A percentile compares a stretch with the other conserved stretches of the same genome.
Evolutionary conservation across 1,139 yeast genomes (phyloP).

Genomic region (Lodderomyces jiufengensis): DNA sequence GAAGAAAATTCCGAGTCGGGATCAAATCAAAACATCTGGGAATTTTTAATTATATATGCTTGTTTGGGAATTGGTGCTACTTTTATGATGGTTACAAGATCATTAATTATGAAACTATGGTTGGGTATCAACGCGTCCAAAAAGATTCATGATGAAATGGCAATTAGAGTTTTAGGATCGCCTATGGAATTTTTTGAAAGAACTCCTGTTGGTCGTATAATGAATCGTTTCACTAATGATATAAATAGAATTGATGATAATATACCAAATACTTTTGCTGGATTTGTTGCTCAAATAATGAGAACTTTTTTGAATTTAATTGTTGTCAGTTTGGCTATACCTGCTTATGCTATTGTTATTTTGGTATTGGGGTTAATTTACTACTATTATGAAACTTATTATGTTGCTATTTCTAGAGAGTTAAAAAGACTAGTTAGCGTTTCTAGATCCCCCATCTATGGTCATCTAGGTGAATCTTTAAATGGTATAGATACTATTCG

Average conservation of each 20-base stretch:
- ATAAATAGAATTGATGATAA: slow-evolving; percentile 25
- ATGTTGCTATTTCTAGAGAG: slow-evolving; percentile 32
- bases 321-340: slow-evolving; percentile 37
- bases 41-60: slow-evolving; percentile 23
- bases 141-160: slow-evolving; percentile 30
- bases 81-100: slow-evolving; percentile 21
- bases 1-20: slow-evolving; percentile 24
- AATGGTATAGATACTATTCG: slow-evolving; percentile 58
- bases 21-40: slow-evolving; percentile 20
- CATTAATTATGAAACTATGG: slow-evolving; percentile 26
- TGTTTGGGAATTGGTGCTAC: slow-evolving; percentile 23
- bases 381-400: slow-evolving; percentile 24
- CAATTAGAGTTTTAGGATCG: slow-evolving; percentile 24
- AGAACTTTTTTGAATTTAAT: slow-evolving; percentile 47
- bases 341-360: slow-evolving; percentile 20
- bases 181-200: slow-evolving; percentile 38
- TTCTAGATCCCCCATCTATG: slow-evolving; percentile 54
- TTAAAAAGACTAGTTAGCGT: slow-evolving; percentile 29
- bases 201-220: slow-evolving; percentile 32
- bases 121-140: slow-evolving; percentile 25
- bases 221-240: slow-evolving; percentile 33
- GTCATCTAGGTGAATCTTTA: slow-evolving; percentile 60
- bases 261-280: slow-evolving; percentile 24
- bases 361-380: slow-evolving; percentile 23
- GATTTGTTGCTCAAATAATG: slow-evolving; percentile 37